A percentile compares a stretch with the other conserved stretches of the same genome.
phyloP scores from a whole-genome alignment of 345 rosid genomes.

The Angophora floribunda region DNA sequence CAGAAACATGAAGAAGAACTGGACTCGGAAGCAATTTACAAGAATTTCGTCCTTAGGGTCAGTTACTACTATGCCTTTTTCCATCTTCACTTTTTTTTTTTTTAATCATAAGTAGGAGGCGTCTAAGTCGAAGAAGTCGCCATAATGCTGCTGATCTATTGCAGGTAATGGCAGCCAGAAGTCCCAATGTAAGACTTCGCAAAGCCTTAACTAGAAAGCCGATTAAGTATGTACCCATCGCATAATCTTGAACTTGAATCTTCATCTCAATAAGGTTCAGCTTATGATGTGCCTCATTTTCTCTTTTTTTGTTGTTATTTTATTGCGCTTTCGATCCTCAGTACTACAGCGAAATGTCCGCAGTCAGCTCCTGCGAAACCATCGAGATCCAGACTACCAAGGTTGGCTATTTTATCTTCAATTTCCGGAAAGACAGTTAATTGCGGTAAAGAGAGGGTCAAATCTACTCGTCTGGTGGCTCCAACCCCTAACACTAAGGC shows the following conservation, averaged over 20 bases:
- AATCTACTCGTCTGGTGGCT: conserved; percentile 8
- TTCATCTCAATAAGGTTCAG: not conserved
- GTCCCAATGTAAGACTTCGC: conserved; percentile 70
- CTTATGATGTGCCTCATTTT: not conserved
- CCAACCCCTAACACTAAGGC: conserved; percentile 39
- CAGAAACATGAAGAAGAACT: conserved; percentile 87
- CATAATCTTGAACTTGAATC: not conserved
- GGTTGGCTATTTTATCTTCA: conserved; percentile 67
- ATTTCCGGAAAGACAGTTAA: conserved; percentile 36
- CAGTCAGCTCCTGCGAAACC: conserved; percentile 79
- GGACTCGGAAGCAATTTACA: conserved; percentile 78
- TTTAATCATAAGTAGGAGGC: not conserved
- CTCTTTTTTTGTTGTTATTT: not conserved
- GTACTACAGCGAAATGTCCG: conserved; percentile 51
- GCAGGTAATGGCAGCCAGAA: conserved; percentile 97
- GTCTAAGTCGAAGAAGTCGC: not conserved
- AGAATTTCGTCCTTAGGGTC: conserved; percentile 85
- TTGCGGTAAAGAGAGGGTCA: conserved; percentile 29
- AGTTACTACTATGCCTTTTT: not conserved
- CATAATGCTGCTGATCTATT: not conserved
- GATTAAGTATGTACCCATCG: conserved; percentile 19
- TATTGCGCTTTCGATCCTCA: conserved; percentile 1
- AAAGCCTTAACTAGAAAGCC: conserved; percentile 47
- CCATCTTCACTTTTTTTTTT: not conserved
- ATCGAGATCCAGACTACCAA: conserved; percentile 50